phyloP scores from a whole-genome alignment of 129 eudicot genomes.

The Flaveria ramosissima region DNA sequence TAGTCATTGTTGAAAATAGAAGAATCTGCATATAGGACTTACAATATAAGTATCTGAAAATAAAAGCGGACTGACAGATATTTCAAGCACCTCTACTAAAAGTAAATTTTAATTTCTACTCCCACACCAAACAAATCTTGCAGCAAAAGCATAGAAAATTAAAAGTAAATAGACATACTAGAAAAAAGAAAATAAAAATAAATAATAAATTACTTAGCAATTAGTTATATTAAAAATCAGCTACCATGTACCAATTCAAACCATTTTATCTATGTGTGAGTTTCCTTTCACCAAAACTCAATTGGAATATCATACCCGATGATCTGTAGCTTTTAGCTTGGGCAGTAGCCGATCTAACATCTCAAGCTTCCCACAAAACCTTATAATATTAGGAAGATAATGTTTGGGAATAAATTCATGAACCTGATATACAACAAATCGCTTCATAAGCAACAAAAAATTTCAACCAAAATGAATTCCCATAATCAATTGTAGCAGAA shows the following conservation, averaged over 20 bases:
- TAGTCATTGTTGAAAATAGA: conserved; percentile 97
- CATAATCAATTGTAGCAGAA: not conserved
- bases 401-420: conserved; percentile 84
- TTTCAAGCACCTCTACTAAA: conserved; percentile 9
- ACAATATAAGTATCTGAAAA: conserved; percentile 26
- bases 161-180: not conserved
- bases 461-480: conserved; percentile 3
- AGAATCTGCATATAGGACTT: conserved; percentile 69
- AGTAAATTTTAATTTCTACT: not conserved
- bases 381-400: conserved; percentile 81
- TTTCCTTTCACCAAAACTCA: conserved; percentile 13
- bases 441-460: conserved; percentile 18
- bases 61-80: conserved; percentile 1
- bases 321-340: conserved; percentile 95
- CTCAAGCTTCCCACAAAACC: conserved; percentile 99
- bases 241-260: conserved; percentile 22
- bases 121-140: conserved; percentile 4
- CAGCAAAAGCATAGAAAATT: not conserved
- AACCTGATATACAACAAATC: conserved; percentile 52
- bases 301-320: conserved; percentile 61
- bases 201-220: not conserved
- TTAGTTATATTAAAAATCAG: not conserved
- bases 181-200: not conserved
- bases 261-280: not conserved
- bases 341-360: conserved; percentile 94